Base-by-base conservation (phyloP, 768 basidiomycete species). In the Trametes meyenii region DNA sequence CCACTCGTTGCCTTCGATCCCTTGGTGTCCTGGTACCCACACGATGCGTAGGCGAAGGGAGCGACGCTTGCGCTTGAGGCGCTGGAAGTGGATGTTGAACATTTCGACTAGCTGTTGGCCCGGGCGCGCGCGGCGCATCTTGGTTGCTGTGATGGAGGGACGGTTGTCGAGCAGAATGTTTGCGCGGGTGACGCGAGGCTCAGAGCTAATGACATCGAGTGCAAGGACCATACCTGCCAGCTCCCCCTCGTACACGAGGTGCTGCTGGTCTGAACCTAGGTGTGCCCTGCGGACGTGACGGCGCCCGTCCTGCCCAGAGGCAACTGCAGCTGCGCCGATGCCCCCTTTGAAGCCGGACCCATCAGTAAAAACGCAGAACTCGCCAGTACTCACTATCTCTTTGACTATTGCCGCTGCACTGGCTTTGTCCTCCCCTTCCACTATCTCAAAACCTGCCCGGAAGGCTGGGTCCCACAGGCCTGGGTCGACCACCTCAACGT, bases 11-110 rank as follows among this genome's bases (percentile, higher is more conserved):
- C 69, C 70, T 8, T 64, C 57, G 7, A 69, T 58, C 2, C 58
- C 54, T 4, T 16, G 16, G 33, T 71, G 70, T 1, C 69, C 64
- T 12, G 65, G 63, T 2, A 65, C 56, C 70, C 70, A 69, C 36
- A 50, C 29, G 1, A 50, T 1, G 2, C 33, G 26, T 1, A 50
- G 33, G 16, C 29, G 49, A 5, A 50, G 49, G 4, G 49, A 1
- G 29, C 33, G 49, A 14, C 49, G 49, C 49, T 50, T 50, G 29
- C 49, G 49, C 29, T 50, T 39, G 17, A 51, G 50, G 19, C 19
- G 46, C 1, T 2, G 1, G 36, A 38, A 23, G 1, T 51, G 36
- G 3, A 35, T 12, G n/a, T 51, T 14, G 50, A 51, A 51, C 5
- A 38, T 35, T 11, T 51, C 50, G 14, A 51, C 50, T 2, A 51